These are phyloP conservation scores for Sclerotiophoma versabilis DNA, from an alignment of 2,329 filamentous ascomycete genomes.

Conservation along the genomic window DNA sequence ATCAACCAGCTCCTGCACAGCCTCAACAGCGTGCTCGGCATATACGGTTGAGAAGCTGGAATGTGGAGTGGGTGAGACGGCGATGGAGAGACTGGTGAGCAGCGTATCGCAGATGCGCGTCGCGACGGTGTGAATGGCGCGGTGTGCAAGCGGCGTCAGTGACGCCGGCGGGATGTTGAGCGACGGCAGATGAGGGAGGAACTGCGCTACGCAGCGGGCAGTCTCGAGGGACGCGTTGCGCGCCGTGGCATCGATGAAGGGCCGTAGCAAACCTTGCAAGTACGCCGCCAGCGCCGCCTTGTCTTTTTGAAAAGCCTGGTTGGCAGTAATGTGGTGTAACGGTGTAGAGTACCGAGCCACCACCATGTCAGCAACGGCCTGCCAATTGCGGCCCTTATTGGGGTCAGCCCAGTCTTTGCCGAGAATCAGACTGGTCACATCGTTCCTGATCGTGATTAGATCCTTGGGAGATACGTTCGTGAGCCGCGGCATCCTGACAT, in stretches of 20 bases:
- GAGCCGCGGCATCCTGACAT: conserved; percentile 50
- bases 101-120: conserved; percentile 46
- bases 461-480: conserved; percentile 40
- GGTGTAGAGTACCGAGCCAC: conserved; percentile 67
- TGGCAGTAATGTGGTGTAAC: conserved; percentile 51
- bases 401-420: conserved; percentile 25
- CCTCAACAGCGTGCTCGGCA: conserved; percentile 35
- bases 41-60: conserved; percentile 2
- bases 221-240: conserved; percentile 51
- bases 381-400: conserved; percentile 62
- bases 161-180: conserved; percentile 17
- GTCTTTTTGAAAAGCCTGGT: conserved; percentile 23
- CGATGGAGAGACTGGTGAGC: conserved; percentile 28
- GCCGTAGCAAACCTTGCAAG: conserved; percentile 39
- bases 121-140: conserved; percentile 40
- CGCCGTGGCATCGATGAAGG: conserved; percentile 47
- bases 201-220: conserved; percentile 58
- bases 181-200: conserved; percentile 27
- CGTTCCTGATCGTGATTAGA: conserved; percentile 50
- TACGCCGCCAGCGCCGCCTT: conserved; percentile 34
- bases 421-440: conserved; percentile 56
- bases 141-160: conserved; percentile 36
- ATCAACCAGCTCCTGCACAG: conserved; percentile 53
- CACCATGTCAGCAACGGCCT: conserved; percentile 70
- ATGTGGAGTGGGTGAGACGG: conserved; percentile 17